phyloP scores from a whole-genome alignment of 1,284 basidiomycete species.

The Fistulina hepatica region DNA sequence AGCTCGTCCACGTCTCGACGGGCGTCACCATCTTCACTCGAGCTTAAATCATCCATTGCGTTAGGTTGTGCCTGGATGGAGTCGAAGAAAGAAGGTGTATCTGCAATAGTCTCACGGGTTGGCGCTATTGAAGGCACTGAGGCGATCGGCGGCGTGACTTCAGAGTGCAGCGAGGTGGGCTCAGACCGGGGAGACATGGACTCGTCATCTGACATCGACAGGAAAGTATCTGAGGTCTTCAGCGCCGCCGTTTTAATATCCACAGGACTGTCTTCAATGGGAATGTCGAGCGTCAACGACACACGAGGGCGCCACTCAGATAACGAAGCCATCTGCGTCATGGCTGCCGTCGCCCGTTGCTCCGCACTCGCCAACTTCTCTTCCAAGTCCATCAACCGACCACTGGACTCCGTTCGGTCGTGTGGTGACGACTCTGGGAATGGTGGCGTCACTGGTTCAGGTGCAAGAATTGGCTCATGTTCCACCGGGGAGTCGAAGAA shows the following conservation, averaged over 20 bases:
- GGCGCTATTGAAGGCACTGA: too few species aligned
- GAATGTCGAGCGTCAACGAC: not conserved
- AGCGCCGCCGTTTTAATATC: conserved; percentile 21
- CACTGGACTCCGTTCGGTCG: too few species aligned
- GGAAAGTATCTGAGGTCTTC: not conserved
- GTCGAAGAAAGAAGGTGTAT: conserved; percentile 65
- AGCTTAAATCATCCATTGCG: conserved; percentile 60
- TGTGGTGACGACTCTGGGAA: conserved; percentile 24
- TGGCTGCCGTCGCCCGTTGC: too few species aligned
- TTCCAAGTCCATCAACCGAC: too few species aligned
- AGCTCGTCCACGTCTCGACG: too few species aligned
- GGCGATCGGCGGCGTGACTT: too few species aligned
- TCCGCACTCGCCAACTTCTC: too few species aligned
- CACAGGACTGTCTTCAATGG: conserved; percentile 22
- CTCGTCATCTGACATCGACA: not conserved
- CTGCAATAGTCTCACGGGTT: too few species aligned
- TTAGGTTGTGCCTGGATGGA: conserved; percentile 56
- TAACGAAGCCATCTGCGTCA: not conserved
- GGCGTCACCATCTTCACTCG: too few species aligned
- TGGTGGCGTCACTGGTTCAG: conserved; percentile 32
- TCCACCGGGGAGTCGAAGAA: conserved; percentile 16
- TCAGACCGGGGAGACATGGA: too few species aligned
- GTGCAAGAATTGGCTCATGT: conserved; percentile 27
- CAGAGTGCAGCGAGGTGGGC: too few species aligned
- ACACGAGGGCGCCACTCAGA: conserved; percentile 2